phyloP scores from a whole-genome alignment of 2,329 filamentous ascomycete species.

The Exophiala phaeomuriformis region DNA sequence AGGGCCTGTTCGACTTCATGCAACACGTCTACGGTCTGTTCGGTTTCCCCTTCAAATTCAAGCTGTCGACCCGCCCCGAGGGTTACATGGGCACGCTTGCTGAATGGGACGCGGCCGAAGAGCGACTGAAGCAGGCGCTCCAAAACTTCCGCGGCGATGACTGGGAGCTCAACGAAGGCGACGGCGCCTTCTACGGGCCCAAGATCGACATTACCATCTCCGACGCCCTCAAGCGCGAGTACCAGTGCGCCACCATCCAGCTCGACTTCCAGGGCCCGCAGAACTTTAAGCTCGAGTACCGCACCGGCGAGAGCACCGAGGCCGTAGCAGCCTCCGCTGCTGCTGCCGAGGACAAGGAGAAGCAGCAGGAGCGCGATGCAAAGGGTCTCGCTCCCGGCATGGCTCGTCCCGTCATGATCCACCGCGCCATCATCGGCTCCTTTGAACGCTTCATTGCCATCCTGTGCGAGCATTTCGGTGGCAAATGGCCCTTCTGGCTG shows the following conservation, averaged over 20 bases:
- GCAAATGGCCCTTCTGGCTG: conserved; percentile 49
- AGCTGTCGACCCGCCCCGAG: conserved; percentile 83
- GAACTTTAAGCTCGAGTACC: conserved; percentile 82
- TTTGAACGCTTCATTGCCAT: conserved; percentile 48
- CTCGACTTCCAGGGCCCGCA: conserved; percentile 79
- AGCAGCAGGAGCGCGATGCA: conserved; percentile 28
- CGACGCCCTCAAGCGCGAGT: conserved; percentile 75
- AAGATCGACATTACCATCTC: conserved; percentile 97
- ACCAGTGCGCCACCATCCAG: conserved; percentile 90
- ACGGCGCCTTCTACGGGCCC: conserved; percentile 95
- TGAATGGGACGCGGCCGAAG: conserved; percentile 85
- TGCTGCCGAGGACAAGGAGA: too few relatives aligned
- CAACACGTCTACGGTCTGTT: conserved; percentile 71
- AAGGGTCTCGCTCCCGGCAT: conserved; percentile 35
- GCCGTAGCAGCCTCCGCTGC: conserved; percentile 27
- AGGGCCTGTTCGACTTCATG: conserved; percentile 80
- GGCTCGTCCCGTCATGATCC: conserved; percentile 46
- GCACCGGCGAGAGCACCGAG: conserved; percentile 60
- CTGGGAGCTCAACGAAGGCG: conserved; percentile 89
- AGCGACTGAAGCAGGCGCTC: conserved; percentile 68
- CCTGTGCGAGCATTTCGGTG: conserved; percentile 45
- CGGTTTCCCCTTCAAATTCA: conserved; percentile 86
- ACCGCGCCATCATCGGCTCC: conserved; percentile 45
- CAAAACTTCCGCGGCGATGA: conserved; percentile 66
- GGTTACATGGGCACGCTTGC: conserved; percentile 80